Base-by-base conservation (phyloP, 2,329 filamentous ascomycete genomes). In the Neonectria punicea region DNA sequence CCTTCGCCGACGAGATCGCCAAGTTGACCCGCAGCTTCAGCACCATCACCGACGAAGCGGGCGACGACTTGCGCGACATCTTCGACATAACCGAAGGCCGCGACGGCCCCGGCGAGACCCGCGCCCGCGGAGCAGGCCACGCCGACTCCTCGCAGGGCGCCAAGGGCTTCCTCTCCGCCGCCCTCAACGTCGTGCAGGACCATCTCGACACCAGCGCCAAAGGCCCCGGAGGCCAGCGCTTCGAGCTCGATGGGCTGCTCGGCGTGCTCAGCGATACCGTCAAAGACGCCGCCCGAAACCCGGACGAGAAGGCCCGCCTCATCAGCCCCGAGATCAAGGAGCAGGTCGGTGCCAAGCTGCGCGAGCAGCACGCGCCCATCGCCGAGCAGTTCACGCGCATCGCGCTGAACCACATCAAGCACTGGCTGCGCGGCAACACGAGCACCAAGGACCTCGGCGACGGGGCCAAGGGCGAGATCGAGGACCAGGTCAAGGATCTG, bases 301-400 rank as follows among this genome's bases (percentile, higher is more conserved):
- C 82, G 0, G 82, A 84, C 64, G 82, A 83, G 51, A 83, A 81
- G 60, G 82, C 82, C 0, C 81, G 82, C 5, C 60, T 78, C 51
- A 83, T 84, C 59, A 82, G 76, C 44, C 82, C 82, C 4, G 82
- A 83, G 72, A 83, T 84, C 76, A 83, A 83, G 68, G 81, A 83
- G 22, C 75, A 77, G 53, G 79, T 84, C 49, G 80, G 77, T 36
- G 71, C 67, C 6, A 81, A 80, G 71, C 74, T 84, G 18, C 75
- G 77, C 18, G 73, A 80, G 66, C 81, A 82, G 64, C 82, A 84
- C 53, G 79, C 77, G 0, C 76, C 81, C 6, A 78, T 84, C 58
- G 82, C 82, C 1, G 82, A 83, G 70, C 80, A 83, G 66, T 84
- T 84, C 50, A 84, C 82, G 2, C 75, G 75, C 28, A 82, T 84